Percentiles rank a stretch among this genome's conserved stretches.
Evolutionary conservation across 2,329 filamentous ascomycete genomes (phyloP).

Genomic region (Cladosporium sphaerospermum): DNA sequence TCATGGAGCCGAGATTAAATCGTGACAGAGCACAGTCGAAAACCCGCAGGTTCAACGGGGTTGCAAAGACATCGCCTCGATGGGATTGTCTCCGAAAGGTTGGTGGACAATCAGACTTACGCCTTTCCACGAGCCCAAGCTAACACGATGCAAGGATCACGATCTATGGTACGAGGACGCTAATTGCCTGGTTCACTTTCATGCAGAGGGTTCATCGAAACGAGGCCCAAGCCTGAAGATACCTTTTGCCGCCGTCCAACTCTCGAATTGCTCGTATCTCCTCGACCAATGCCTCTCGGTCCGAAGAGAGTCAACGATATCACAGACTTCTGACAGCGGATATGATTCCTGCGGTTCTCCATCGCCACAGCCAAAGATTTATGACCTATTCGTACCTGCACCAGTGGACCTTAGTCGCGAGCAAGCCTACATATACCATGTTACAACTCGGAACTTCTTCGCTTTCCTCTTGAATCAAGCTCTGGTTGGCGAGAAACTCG

Average conservation of each 20-base stretch:
- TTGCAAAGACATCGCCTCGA: constrained; percentile 6
- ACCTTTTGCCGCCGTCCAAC: constrained; percentile 52
- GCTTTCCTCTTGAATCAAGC: constrained; percentile 62
- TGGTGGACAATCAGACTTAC: not conserved
- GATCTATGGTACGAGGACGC: constrained; percentile 64
- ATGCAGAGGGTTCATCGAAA: constrained; percentile 58
- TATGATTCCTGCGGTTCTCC: constrained; percentile 18
- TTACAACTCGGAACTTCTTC: constrained; percentile 68
- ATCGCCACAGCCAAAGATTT: constrained; percentile 14
- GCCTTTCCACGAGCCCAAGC: not conserved
- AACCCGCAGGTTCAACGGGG: not conserved
- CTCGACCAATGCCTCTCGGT: constrained; percentile 43
- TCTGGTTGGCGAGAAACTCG: constrained; percentile 62
- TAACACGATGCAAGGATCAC: constrained; percentile 53
- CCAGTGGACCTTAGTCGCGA: constrained; percentile 49
- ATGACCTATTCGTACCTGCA: constrained; percentile 64
- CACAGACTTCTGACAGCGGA: constrained; percentile 21
- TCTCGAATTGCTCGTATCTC: constrained; percentile 54
- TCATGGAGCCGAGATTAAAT: not conserved
- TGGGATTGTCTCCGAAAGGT: constrained; percentile 20
- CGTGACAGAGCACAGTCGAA: not conserved
- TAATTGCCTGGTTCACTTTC: constrained; percentile 65
- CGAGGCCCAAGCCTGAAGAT: constrained; percentile 63
- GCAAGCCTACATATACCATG: constrained; percentile 56
- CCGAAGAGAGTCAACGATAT: constrained; percentile 18